Evolutionary conservation across 257 asterid species (phyloP).

Genomic region (Mitragyna speciosa): DNA sequence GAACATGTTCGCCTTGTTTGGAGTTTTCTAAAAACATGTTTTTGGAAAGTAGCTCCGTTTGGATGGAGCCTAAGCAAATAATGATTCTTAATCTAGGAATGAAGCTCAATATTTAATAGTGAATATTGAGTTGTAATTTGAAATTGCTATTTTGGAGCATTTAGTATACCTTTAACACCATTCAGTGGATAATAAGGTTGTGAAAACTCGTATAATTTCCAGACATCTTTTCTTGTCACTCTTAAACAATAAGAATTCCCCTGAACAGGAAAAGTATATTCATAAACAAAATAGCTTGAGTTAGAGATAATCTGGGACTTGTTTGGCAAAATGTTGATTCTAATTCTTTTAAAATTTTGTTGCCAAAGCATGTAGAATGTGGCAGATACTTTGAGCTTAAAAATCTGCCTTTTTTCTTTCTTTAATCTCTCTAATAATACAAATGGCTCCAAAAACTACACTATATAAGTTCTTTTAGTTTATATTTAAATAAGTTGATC

Average conservation of each 20-base stretch:
- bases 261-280: not conserved
- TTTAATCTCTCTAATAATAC: not conserved
- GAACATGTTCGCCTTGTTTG: no score
- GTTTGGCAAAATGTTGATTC: not conserved
- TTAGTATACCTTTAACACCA: not conserved
- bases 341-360: not conserved
- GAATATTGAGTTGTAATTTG: not conserved
- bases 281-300: not conserved
- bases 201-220: not conserved
- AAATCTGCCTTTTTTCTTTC: no score
- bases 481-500: not conserved
- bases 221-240: not conserved
- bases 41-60: no score
- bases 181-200: not conserved
- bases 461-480: no score
- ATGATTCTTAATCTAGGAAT: no score
- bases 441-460: not conserved
- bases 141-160: not conserved
- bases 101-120: no score
- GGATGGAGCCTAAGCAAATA: no score
- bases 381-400: not conserved
- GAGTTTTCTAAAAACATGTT: no score
- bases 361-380: not conserved
- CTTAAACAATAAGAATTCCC: not conserved
- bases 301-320: not conserved